These are phyloP conservation scores for Pichia sp. DNA, from an alignment of 1,139 yeast species.

Conservation along the genomic window DNA sequence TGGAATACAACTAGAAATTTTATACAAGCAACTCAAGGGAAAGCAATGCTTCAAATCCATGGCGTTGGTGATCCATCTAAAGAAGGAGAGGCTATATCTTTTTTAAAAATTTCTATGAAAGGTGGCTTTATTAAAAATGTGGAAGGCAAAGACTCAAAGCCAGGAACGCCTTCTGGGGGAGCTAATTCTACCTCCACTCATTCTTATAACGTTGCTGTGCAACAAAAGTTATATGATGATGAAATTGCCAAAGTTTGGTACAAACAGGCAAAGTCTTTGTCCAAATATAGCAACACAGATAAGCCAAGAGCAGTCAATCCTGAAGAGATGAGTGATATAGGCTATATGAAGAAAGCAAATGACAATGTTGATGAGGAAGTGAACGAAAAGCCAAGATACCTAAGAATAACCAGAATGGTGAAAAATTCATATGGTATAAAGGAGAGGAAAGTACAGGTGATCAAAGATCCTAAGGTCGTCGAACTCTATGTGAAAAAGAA, in stretches of 20 bases:
- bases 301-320: conserved; percentile 34
- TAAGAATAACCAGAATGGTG: conserved; percentile 74
- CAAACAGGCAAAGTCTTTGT: conserved; percentile 66
- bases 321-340: conserved; percentile 33
- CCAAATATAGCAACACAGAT: conserved; percentile 32
- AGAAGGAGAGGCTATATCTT: conserved; percentile 85
- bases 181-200: conserved; percentile 46
- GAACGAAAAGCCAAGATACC: conserved; percentile 41
- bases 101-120: conserved; percentile 87
- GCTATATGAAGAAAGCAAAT: conserved; percentile 33
- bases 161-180: conserved; percentile 11
- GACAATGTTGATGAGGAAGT: conserved; percentile 39
- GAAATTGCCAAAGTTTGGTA: conserved; percentile 91
- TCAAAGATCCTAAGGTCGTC: conserved; percentile 81
- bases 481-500: conserved; percentile 79
- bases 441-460: conserved; percentile 74
- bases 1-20: conserved; percentile 93
- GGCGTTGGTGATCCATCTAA: conserved; percentile 99
- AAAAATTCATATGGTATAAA: conserved; percentile 83
- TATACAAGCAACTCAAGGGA: conserved; percentile 90
- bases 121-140: conserved; percentile 65
- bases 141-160: conserved; percentile 14
- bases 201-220: conserved; percentile 76
- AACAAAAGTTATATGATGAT: conserved; percentile 87
- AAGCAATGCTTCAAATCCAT: conserved; percentile 91